Percentiles rank a stretch among this genome's conserved stretches.
Conservation (phyloP, 345 rosid species). For the Dimocarpus longan region DNA sequence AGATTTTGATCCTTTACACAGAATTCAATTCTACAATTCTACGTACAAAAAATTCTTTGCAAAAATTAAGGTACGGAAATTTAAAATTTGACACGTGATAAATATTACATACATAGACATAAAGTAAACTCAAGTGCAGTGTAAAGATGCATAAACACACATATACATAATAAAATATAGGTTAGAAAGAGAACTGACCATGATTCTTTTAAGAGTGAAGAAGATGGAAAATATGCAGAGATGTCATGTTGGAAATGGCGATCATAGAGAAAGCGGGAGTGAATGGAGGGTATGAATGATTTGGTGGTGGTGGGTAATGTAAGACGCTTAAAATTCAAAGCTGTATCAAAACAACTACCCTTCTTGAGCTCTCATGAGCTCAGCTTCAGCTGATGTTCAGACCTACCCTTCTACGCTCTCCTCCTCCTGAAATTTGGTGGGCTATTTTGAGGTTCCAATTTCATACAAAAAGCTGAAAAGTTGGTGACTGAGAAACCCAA, state of each 20-base stretch:
- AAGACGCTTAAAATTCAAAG: not conserved
- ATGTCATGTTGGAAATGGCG: not conserved
- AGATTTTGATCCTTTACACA: too few species aligned
- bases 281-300: not conserved
- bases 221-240: not conserved
- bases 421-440: not conserved
- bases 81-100: not conserved
- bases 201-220: not conserved
- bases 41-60: not conserved
- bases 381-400: constrained; percentile 25
- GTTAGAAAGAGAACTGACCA: constrained; percentile 16
- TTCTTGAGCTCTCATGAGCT: not conserved
- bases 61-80: not conserved
- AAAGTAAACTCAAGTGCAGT: not conserved
- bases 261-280: not conserved
- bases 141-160: too few species aligned
- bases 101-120: too few species aligned
- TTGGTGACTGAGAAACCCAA: constrained; percentile 18
- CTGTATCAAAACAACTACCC: constrained; percentile 13
- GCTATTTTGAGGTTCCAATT: not conserved
- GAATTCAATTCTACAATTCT: not conserved
- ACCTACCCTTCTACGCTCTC: constrained; percentile 27
- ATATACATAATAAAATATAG: too few species aligned
- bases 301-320: not conserved
- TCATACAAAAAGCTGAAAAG: too few species aligned